Percentiles rank a stretch among this genome's conserved stretches.
Evolutionary conservation across 2,329 filamentous ascomycete genomes (phyloP).

Genomic region (Sclerotinia subarctica): DNA sequence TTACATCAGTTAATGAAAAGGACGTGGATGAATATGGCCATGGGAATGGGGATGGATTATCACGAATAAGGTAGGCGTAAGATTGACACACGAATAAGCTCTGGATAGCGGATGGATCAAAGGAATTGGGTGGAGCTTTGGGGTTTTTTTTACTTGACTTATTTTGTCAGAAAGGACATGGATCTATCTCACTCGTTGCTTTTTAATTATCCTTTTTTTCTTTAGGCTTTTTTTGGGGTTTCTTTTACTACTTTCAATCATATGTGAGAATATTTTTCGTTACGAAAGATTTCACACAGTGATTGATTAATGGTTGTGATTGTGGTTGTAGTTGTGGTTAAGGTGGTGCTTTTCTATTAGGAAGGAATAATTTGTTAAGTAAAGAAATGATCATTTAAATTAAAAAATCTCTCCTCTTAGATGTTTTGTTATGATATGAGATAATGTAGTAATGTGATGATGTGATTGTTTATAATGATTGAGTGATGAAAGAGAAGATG

Average conservation of each 20-base stretch:
- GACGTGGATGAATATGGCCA: constrained; percentile 19
- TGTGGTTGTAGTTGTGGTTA: not conserved
- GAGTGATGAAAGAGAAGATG: not conserved
- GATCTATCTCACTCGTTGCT: constrained; percentile 17
- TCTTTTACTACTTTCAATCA: not conserved
- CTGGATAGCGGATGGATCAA: constrained; percentile 30
- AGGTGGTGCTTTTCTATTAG: constrained; percentile 8
- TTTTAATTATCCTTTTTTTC: not conserved
- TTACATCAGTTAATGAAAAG: not conserved
- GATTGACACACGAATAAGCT: constrained; percentile 34
- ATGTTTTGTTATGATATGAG: not conserved
- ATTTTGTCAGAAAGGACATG: not conserved
- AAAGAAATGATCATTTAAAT: constrained; percentile 9
- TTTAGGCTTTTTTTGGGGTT: not conserved
- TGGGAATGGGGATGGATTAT: constrained; percentile 20
- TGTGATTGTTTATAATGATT: not conserved
- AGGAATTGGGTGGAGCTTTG: constrained; percentile 26
- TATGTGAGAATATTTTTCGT: constrained; percentile 14
- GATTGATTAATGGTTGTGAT: not conserved
- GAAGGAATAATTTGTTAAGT: constrained; percentile 3
- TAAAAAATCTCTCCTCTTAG: not conserved
- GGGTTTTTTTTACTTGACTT: constrained; percentile 23
- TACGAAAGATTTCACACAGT: not conserved
- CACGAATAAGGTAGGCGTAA: constrained; percentile 29
- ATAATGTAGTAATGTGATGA: too few species aligned